Conservation (phyloP, 192 early-diverging fungal genomes). For the Coemansia sp. region DNA sequence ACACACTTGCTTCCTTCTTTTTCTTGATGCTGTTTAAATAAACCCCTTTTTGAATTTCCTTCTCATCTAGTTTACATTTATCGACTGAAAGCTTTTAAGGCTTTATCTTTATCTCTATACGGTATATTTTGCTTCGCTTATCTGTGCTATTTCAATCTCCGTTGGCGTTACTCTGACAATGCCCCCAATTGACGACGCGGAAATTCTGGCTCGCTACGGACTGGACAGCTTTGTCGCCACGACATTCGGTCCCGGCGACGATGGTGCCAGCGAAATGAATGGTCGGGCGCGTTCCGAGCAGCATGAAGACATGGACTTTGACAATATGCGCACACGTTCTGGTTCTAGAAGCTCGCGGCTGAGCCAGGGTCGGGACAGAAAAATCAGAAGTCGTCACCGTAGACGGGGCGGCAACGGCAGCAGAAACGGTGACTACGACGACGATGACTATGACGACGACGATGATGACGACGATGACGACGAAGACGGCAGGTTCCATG, state of each 20-base stretch:
- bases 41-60: neutral
- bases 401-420: conserved; percentile 17
- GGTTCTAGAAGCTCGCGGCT: conserved; percentile 16
- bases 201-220: conserved; percentile 49
- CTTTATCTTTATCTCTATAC: too few species aligned
- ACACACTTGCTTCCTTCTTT: neutral
- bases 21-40: neutral
- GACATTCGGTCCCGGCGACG: conserved; percentile 26
- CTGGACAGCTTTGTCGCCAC: conserved; percentile 45
- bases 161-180: conserved; percentile 3
- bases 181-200: conserved; percentile 49
- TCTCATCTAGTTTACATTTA: conserved; percentile 9
- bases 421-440: conserved; percentile 19
- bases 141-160: too few species aligned
- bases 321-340: conserved; percentile 17
- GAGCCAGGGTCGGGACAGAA: conserved; percentile 16
- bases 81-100: too few species aligned
- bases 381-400: conserved; percentile 9
- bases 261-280: conserved; percentile 3
- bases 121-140: too few species aligned
- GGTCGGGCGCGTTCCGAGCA: conserved; percentile 16
- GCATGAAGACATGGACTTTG: conserved; percentile 20
- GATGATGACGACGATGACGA: conserved; percentile 14
- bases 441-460: conserved; percentile 22
- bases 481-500: conserved; percentile 9